Conservation (phyloP, 192 early-diverging fungal species). For the Coemansia nantahalensis region DNA sequence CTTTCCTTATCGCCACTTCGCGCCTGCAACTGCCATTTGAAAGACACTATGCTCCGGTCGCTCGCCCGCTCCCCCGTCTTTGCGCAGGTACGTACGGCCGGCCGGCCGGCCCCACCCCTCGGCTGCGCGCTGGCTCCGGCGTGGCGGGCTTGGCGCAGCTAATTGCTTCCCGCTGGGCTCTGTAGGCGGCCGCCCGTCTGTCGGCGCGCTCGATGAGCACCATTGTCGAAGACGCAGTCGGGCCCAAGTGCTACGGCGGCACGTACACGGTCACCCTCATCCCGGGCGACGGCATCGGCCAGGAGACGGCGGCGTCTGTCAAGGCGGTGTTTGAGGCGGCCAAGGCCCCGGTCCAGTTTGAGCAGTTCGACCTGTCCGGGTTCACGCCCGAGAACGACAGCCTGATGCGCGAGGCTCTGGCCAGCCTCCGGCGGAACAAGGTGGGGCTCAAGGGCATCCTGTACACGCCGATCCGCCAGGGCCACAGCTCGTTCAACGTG, state of each 20-base stretch:
- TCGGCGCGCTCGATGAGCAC: conserved; percentile 46
- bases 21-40: too few species aligned
- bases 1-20: too few species aligned
- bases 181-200: conserved; percentile 50
- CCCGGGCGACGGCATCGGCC: conserved; percentile 97
- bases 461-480: conserved; percentile 84
- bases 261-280: conserved; percentile 95
- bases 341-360: conserved; percentile 93
- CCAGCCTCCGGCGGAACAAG: conserved; percentile 91
- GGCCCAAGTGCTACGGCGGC: conserved; percentile 79
- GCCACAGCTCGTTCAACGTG: conserved; percentile 96
- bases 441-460: conserved; percentile 94
- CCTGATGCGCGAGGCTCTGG: conserved; percentile 86
- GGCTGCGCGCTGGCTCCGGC: too few species aligned
- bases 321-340: conserved; percentile 94
- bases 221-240: conserved; percentile 46
- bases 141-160: too few species aligned
- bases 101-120: too few species aligned
- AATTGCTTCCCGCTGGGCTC: neutral
- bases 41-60: conserved; percentile 30
- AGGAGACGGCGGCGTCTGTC: conserved; percentile 86
- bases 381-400: conserved; percentile 79
- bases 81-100: conserved; percentile 39
- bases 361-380: conserved; percentile 96
- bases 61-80: conserved; percentile 40